Evolutionary conservation across 176 grass and related monocot species (phyloP).

Genomic region (Triticum aestivum): DNA sequence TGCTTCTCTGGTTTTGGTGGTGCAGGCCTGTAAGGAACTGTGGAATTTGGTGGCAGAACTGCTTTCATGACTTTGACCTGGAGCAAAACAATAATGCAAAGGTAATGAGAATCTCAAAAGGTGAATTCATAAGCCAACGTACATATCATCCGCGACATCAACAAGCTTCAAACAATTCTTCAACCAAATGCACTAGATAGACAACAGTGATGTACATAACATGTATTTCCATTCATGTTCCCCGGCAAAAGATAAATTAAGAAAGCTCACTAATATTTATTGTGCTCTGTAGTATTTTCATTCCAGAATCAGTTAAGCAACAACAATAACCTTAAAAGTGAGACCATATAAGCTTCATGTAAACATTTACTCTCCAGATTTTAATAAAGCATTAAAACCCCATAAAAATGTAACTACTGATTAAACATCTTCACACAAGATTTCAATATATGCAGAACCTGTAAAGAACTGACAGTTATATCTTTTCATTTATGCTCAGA

Average conservation of each 20-base stretch:
- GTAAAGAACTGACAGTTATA: neutral
- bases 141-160: slow-evolving; percentile 16
- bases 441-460: neutral
- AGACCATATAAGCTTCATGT: slow-evolving; percentile 2
- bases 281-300: neutral
- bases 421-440: neutral
- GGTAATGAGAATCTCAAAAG: slow-evolving; percentile 11
- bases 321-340: neutral
- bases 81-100: slow-evolving; percentile 42
- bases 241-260: neutral
- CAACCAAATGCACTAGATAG: neutral
- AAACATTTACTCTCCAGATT: neutral
- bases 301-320: neutral
- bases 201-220: neutral
- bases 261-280: neutral
- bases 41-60: slow-evolving; percentile 37
- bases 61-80: slow-evolving; percentile 93
- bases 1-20: slow-evolving; percentile 59
- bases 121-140: neutral
- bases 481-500: neutral
- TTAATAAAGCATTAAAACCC: neutral
- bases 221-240: neutral
- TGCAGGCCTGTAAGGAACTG: slow-evolving; percentile 46
- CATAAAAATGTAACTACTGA: neutral
- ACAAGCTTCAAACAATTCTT: slow-evolving; percentile 17